Conservation (phyloP, 176 grass and related monocot genomes). For the Raddia distichophylla region DNA sequence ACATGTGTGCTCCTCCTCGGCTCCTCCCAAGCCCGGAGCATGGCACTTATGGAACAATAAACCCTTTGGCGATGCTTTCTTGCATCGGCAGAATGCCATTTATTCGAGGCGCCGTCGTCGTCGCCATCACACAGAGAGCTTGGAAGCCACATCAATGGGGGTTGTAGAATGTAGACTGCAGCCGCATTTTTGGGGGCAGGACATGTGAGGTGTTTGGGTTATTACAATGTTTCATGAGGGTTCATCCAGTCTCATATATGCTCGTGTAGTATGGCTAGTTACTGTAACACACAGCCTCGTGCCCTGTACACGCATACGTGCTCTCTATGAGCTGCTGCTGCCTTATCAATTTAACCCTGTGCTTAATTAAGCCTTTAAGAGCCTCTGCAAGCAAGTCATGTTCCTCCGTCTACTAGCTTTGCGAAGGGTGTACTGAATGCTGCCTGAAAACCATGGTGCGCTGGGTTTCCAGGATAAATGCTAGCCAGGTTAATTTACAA, state of each 20-base stretch:
- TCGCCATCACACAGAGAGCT: neutral
- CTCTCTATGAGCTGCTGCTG: no score
- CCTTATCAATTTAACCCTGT: neutral
- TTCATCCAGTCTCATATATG: no score
- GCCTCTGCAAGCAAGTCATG: neutral
- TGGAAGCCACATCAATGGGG: slow-evolving; percentile 24
- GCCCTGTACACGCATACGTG: neutral
- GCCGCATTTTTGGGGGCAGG: neutral
- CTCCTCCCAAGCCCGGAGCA: neutral
- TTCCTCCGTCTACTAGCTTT: neutral
- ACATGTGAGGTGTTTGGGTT: slow-evolving; percentile 32
- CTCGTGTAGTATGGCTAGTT: neutral
- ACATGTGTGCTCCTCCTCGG: neutral
- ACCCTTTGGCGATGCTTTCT: no score
- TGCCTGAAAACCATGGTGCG: neutral
- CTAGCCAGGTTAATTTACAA: no score
- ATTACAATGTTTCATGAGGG: neutral
- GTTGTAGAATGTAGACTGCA: neutral
- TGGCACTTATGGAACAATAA: neutral
- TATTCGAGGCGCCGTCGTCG: neutral
- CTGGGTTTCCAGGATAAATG: neutral
- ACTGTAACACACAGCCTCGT: neutral
- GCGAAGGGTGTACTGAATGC: neutral
- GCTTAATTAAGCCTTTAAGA: neutral
- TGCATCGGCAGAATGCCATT: neutral